Base-by-base conservation (phyloP, 2,329 filamentous ascomycete genomes). In the Penicillium sp. region DNA sequence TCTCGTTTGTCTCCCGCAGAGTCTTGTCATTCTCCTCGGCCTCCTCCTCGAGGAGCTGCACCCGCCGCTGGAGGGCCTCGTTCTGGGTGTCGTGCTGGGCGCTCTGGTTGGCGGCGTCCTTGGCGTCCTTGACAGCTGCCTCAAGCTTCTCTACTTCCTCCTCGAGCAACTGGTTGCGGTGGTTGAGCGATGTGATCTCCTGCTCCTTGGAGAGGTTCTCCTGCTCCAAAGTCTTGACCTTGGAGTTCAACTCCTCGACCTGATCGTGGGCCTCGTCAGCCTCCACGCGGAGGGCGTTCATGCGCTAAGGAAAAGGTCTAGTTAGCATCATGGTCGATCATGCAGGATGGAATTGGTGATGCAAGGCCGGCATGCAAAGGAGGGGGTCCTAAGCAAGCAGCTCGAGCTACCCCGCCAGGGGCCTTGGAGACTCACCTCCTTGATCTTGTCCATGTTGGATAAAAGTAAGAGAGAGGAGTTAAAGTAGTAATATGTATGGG, bases 11-110 rank as follows among this genome's bases (percentile, higher is more conserved):
- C 80, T 97, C 94, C 72, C 92, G 88, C 72, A 97, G 82, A 62
- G 90, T 95, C 86, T 92, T 94, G 78, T 97, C 94, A 64, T 91
- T 90, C 74, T 92, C 85, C 79, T 99, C 94, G 65, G 91, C 91
- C 81, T 99, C 94, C 79, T 97, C 92, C 81, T 99, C 94, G 65
- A 99, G 86, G 63, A 99, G 81, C 80, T 96, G 90, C 72, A 97
- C 82, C 79, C 90, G 90, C 77, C 94, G 85, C 80, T 90, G 88
- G 63, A 99, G 82, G 66, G 87, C 84, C 80, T 99, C 94, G 76
- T 92, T 94, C 77, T 95, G 89, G 71, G 87, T 89, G 71, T 90
- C 88, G 72, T 91, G 85, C 79, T 89, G 81, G 75, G 85, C 79
- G 71, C 89, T 88, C 76, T 92, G 88, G 71, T 89, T 88, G 70